These are phyloP conservation scores for Camellia japonica DNA, from an alignment of 148 eudicot genomes.

Conservation along the genomic window DNA sequence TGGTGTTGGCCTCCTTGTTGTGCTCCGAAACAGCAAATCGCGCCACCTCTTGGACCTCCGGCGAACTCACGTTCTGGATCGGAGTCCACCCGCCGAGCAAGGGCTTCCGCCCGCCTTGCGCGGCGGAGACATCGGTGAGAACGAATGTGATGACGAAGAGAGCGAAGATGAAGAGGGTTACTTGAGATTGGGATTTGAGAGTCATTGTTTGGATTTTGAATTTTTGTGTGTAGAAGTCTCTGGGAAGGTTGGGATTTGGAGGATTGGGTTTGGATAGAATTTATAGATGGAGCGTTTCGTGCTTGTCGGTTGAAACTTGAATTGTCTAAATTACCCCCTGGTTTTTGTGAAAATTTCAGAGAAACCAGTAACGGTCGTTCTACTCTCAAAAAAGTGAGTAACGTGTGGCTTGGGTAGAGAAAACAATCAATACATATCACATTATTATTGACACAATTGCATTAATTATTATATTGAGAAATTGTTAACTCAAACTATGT, in stretches of 20 bases:
- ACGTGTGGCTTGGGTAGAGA: too few relatives aligned
- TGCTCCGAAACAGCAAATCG: slow-evolving; percentile 31
- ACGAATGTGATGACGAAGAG: slow-evolving; percentile 8
- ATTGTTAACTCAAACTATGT: too few relatives aligned
- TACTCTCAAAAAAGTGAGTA: too few relatives aligned
- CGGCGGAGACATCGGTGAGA: not conserved
- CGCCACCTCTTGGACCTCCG: slow-evolving; percentile 28
- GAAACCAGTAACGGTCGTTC: too few relatives aligned
- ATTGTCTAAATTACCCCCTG: too few relatives aligned
- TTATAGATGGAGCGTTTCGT: not conserved
- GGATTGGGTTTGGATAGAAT: not conserved
- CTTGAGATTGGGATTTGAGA: not conserved
- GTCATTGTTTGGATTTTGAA: not conserved
- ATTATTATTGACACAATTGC: too few relatives aligned
- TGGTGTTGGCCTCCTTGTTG: slow-evolving; percentile 20
- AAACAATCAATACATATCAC: too few relatives aligned
- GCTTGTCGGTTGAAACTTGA: not conserved
- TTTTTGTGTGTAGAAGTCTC: too few relatives aligned
- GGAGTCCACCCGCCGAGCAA: slow-evolving; percentile 14
- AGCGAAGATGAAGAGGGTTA: not conserved
- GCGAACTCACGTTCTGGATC: slow-evolving; percentile 28
- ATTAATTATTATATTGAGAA: too few relatives aligned
- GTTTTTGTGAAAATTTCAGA: too few relatives aligned
- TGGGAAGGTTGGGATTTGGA: not conserved
- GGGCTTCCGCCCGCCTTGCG: not conserved